phyloP scores from a whole-genome alignment of 1,139 yeast species.

The Saccharomyces hybrid region DNA sequence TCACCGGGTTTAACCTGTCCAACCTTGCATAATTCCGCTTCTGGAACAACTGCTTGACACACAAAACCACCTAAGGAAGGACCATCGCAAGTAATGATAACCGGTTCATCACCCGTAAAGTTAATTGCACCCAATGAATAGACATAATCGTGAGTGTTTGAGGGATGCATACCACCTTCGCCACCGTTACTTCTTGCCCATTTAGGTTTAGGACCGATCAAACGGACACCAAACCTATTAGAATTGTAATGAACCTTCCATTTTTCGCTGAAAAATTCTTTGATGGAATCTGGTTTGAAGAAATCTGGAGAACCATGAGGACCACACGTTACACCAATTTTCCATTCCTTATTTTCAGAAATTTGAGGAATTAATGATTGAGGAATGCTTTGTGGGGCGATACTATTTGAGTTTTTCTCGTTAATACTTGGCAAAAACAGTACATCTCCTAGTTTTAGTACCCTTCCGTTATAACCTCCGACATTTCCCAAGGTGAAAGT shows the following conservation, averaged over 20 bases:
- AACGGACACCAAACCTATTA: constrained; percentile 89
- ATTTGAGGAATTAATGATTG: constrained; percentile 51
- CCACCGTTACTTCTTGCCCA: constrained; percentile 99
- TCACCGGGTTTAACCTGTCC: constrained; percentile 98
- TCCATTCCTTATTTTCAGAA: constrained; percentile 53
- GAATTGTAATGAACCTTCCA: constrained; percentile 98
- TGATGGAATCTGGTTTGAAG: constrained; percentile 67
- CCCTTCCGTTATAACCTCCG: constrained; percentile 94
- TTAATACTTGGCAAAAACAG: constrained; percentile 54
- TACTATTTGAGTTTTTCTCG: constrained; percentile 66
- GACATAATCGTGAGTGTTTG: constrained; percentile 95
- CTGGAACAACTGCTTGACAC: constrained; percentile 91
- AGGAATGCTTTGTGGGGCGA: constrained; percentile 62
- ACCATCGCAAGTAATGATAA: constrained; percentile 92
- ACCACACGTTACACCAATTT: constrained; percentile 89
- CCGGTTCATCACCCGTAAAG: constrained; percentile 98
- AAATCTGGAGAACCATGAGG: constrained; percentile 98
- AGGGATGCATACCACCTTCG: constrained; percentile 95
- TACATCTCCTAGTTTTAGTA: constrained; percentile 85
- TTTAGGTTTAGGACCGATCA: constrained; percentile 90
- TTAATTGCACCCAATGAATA: constrained; percentile 94
- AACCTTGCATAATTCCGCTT: constrained; percentile 96
- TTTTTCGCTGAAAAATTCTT: constrained; percentile 61
- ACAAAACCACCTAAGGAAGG: constrained; percentile 97
- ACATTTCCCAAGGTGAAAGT: constrained; percentile 91